phyloP scores from a whole-genome alignment of 1,139 yeast genomes.

The Hansenula lynferdii region DNA sequence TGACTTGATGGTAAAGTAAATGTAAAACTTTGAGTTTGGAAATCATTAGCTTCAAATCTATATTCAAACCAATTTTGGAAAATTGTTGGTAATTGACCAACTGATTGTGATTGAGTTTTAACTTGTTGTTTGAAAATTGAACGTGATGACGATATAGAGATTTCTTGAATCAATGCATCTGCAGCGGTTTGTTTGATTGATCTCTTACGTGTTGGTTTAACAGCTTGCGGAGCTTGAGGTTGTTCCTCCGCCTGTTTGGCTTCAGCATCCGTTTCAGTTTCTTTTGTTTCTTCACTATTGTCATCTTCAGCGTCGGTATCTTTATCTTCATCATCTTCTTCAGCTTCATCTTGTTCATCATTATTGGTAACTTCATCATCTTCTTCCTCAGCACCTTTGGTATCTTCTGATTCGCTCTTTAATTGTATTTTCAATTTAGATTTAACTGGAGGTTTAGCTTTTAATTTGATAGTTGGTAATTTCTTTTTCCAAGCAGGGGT shows the following conservation, averaged over 20 bases:
- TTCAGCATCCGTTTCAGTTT: slow-evolving; percentile 14
- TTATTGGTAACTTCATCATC: slow-evolving; percentile 4
- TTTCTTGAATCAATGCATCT: slow-evolving; percentile 33
- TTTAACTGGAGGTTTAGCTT: slow-evolving; percentile 3
- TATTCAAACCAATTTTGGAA: slow-evolving; percentile 37
- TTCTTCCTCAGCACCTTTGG: slow-evolving; percentile 17
- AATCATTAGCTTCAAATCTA: slow-evolving; percentile 41
- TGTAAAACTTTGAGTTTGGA: slow-evolving; percentile 37
- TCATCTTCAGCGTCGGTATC: no score
- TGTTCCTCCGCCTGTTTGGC: not conserved
- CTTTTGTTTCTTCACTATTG: slow-evolving; percentile 16
- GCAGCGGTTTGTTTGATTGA: slow-evolving; percentile 5
- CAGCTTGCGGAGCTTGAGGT: not conserved
- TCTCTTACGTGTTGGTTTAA: not conserved
- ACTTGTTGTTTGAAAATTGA: slow-evolving; percentile 24
- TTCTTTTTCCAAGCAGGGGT: not conserved
- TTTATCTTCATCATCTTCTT: not conserved
- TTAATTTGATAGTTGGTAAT: not conserved
- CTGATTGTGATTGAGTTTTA: slow-evolving; percentile 10
- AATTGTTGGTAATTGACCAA: slow-evolving; percentile 14
- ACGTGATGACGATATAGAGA: slow-evolving; percentile 34
- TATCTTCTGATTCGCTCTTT: slow-evolving; percentile 21
- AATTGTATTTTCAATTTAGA: slow-evolving; percentile 7
- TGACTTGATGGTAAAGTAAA: slow-evolving; percentile 38
- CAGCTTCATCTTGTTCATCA: no score